Evolutionary conservation across 805 yeast genomes (phyloP), one percentile per base, ranked within the genome.

Genomic region (Zygosaccharomyces bisporus): DNA sequence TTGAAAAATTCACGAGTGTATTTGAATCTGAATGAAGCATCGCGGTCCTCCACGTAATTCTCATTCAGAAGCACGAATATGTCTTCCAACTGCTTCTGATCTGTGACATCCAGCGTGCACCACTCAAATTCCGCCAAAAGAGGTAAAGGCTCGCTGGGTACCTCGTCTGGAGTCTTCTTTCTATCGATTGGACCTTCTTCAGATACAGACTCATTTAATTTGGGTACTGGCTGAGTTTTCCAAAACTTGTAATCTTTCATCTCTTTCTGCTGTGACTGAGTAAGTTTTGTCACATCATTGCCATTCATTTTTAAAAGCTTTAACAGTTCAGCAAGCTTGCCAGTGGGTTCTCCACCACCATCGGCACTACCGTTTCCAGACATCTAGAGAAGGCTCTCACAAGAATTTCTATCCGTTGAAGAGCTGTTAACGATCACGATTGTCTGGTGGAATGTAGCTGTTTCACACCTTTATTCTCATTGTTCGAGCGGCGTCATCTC

Each of bases 221-320:
- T 73, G 6, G 89, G 77, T 16, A 93, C 98, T 0, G 99, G 99
- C 68, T 93, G 99, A 2, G 99, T 93, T 59, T 85, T 86, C 99
- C 99, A 93, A 68, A 93, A 93, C 69, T 86, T 87, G 71, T 90
- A 87, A 60, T 90, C 95, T 41, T 85, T 80, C 86, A 89, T 88
- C 17, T 81, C 77, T 51, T 81, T 83, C 55, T 76, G 70, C 62
- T 82, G 83, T 24, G 74, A 70, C 34, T 72, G 80, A n/a, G 72
- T 71, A 38, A 81, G 68, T 50, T 73, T 73, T 0, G 61, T 44
- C 12, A 56, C 37, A 49, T 75, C 76, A 27, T 79, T 80, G 46
- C 61, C 53, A 35, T 57, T 52, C 31, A 63, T 33, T 18, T 61
- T 55, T 8, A 71, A 56, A 39, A 62, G 53, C 51, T 66, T 61